A percentile compares a stretch with the other conserved stretches of the same genome.
Evolutionary conservation across 2,329 filamentous ascomycete species (phyloP).

Genomic region (Coleophoma eucalyptorum): DNA sequence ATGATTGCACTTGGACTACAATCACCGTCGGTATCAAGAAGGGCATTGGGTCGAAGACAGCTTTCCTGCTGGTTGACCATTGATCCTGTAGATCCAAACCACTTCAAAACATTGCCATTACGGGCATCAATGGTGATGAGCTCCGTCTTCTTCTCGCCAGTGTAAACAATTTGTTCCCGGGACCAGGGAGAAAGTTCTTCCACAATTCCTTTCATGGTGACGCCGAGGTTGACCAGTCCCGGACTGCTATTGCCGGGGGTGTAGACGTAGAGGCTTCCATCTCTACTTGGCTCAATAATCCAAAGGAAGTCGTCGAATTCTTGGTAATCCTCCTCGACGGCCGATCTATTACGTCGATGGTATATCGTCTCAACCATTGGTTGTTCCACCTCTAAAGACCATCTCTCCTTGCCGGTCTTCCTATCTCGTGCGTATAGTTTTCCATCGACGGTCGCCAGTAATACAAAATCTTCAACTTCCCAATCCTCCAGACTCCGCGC

Average conservation of each 20-base stretch:
- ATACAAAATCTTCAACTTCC: slow-evolving; percentile 99
- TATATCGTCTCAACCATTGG: slow-evolving; percentile 91
- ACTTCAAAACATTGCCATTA: slow-evolving; percentile 77
- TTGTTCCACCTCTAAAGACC: slow-evolving; percentile 79
- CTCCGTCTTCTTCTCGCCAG: slow-evolving; percentile 84
- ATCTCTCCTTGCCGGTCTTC: slow-evolving; percentile 77
- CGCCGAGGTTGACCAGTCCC: slow-evolving; percentile 61
- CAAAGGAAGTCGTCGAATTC: slow-evolving; percentile 84
- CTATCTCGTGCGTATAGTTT: slow-evolving; percentile 89
- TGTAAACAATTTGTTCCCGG: slow-evolving; percentile 78
- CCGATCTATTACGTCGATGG: slow-evolving; percentile 65
- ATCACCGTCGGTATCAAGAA: slow-evolving; percentile 53
- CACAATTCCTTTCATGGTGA: slow-evolving; percentile 84
- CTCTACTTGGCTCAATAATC: slow-evolving; percentile 88
- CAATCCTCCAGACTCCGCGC: slow-evolving; percentile 98
- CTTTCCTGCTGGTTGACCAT: slow-evolving; percentile 68
- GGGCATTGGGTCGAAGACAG: slow-evolving; percentile 66
- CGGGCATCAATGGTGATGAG: slow-evolving; percentile 86
- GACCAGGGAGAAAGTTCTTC: slow-evolving; percentile 77
- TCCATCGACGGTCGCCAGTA: slow-evolving; percentile 99
- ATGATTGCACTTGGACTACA: slow-evolving; percentile 79
- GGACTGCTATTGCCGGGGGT: slow-evolving; percentile 58
- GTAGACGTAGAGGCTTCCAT: slow-evolving; percentile 86
- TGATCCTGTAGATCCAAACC: slow-evolving; percentile 72
- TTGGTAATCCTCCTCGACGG: slow-evolving; percentile 52